These are phyloP conservation scores for Chytridium lagenaria DNA, from an alignment of 371 early-diverging fungal genomes.

Conservation along the genomic window DNA sequence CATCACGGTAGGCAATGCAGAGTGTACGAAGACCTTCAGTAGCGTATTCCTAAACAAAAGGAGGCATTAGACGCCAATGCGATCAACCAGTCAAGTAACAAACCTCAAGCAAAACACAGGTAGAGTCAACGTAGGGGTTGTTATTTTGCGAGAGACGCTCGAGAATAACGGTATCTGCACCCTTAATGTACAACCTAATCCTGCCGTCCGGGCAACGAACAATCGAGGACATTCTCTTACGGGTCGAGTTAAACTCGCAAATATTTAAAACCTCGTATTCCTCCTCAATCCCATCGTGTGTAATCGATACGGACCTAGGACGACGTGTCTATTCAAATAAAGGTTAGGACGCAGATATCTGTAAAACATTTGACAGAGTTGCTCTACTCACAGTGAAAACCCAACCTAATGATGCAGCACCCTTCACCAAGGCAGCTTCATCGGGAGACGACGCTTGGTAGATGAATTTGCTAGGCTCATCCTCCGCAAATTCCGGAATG, in stretches of 20 bases:
- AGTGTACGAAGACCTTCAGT: constrained; percentile 87
- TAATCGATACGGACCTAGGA: constrained; percentile 58
- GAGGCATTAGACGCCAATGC: neutral
- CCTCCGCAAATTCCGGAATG: constrained; percentile 85
- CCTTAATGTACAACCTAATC: constrained; percentile 94
- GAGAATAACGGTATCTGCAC: constrained; percentile 96
- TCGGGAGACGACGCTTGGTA: constrained; percentile 94
- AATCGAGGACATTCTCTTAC: constrained; percentile 95
- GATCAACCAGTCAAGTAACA: neutral
- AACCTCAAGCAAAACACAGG: constrained; percentile 47
- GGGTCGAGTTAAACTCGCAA: constrained; percentile 97
- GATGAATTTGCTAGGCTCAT: constrained; percentile 44
- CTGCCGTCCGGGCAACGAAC: constrained; percentile 87
- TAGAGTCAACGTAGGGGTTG: constrained; percentile 47
- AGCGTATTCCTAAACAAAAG: constrained; percentile 68
- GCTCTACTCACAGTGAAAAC: constrained; percentile 64
- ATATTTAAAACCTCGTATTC: constrained; percentile 87
- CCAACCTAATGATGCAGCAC: constrained; percentile 81
- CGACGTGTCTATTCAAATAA: constrained; percentile 72
- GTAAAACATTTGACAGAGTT: too few species aligned
- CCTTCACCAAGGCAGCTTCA: constrained; percentile 88
- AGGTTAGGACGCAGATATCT: too few species aligned
- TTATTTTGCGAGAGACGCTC: constrained; percentile 76
- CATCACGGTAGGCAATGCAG: constrained; percentile 76
- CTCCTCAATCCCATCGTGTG: constrained; percentile 61